Evolutionary conservation across 352 stramenopile species (phyloP), one percentile per base, ranked within the genome.

Genomic region (Aphanomyces cochlioides): DNA sequence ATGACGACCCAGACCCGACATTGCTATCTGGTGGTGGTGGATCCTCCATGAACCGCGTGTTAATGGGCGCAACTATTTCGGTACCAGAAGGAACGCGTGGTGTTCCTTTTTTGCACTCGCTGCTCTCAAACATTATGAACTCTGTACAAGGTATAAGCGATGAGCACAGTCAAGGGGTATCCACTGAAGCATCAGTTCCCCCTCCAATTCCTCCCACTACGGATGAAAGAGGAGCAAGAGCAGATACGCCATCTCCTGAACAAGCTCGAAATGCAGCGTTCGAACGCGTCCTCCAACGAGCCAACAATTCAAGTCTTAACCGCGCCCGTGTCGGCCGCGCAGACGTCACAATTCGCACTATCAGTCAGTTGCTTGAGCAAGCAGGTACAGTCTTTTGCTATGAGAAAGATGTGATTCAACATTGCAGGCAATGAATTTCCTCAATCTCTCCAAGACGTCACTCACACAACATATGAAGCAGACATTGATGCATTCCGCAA

Each of bases 21-120:
- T 28, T 70, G 21, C 8, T 70, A 1, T 47, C 59, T 36, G 10
- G 21, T 13, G 8, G n/a, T 12, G 59, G 10, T 3, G 53, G 38
- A 15, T 28, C 34, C 39, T 66, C 70, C 12, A 56, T 37, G 0
- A 82, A 78, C 38, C 87, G 77, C 37, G 72, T 92, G 17, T 74
- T 92, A 48, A 90, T 94, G 82, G 84, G 86, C 7, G 84, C 86
- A 19, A 90, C 87, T 2, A 90, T 94, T 56, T 74, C 84, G 7
- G 75, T 92, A 3, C 79, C 83, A 1, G 84, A 92, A 34, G 82
- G 84, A 4, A 58, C 79, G 8, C 79, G 90, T 41, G 84, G 73
- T n/a, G 86, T 92, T 80, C 87, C 87, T 12, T 93, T 95, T 76
- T 75, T 95, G 7, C 91, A 82, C 66, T 90, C 84, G 2, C 86